Percentiles rank a stretch among this genome's conserved stretches.
Conservation (phyloP, 2,329 filamentous ascomycete species). For the Sporothrix luriei region DNA sequence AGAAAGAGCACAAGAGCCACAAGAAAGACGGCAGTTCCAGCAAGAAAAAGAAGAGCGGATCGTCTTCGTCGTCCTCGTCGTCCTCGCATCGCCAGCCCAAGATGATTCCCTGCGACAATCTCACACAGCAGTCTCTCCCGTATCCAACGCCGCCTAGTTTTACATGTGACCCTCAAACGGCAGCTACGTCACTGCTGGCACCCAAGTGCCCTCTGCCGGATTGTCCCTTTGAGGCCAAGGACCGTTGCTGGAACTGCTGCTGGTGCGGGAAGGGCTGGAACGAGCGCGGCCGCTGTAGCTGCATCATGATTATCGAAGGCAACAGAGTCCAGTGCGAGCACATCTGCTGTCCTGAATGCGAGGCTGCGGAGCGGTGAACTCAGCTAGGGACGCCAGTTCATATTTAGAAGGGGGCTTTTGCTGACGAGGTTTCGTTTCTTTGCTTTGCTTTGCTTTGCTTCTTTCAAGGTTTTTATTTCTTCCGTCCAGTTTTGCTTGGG, state of each 20-base stretch:
- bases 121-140: conserved; percentile 49
- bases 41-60: conserved; percentile 30
- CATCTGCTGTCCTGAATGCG: conserved; percentile 56
- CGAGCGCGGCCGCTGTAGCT: conserved; percentile 53
- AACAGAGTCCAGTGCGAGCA: conserved; percentile 56
- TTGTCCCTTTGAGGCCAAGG: conserved; percentile 55
- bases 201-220: conserved; percentile 51
- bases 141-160: conserved; percentile 54
- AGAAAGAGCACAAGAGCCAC: conserved; percentile 7
- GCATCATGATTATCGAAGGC: conserved; percentile 56
- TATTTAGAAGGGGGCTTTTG: not conserved
- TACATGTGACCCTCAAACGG: conserved; percentile 40
- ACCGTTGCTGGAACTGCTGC: conserved; percentile 58
- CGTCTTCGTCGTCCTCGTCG: conserved; percentile 34
- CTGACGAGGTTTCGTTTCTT: not conserved
- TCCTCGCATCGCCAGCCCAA: conserved; percentile 34
- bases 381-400: not conserved
- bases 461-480: not conserved
- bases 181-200: conserved; percentile 40
- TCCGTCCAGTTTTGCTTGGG: not conserved
- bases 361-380: conserved; percentile 40
- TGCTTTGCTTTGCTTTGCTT: not conserved
- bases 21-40: conserved; percentile 25
- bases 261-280: conserved; percentile 60
- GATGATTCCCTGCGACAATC: conserved; percentile 47